Conservation (phyloP, 495 filamentous ascomycete genomes). For the Lasiosphaeriaceae sp. region DNA sequence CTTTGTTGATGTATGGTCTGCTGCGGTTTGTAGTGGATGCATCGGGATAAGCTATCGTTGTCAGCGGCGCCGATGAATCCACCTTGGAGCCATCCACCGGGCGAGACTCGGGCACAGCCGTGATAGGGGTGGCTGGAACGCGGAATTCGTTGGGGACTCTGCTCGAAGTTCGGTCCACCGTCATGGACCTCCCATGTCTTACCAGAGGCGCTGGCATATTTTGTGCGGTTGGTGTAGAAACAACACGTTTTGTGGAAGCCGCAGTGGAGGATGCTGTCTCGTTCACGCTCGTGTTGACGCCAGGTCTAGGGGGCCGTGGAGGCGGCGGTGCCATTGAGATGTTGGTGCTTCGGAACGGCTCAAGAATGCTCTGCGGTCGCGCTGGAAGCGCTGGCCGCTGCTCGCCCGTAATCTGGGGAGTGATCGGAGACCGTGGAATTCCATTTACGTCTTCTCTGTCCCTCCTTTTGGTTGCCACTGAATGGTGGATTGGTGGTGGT, state of each 20-base stretch:
- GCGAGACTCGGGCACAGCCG: slow-evolving; percentile 19
- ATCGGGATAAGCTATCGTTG: slow-evolving; percentile 64
- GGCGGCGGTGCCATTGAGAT: slow-evolving; percentile 33
- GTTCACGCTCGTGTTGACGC: slow-evolving; percentile 30
- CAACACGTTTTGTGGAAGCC: slow-evolving; percentile 44
- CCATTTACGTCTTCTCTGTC: slow-evolving; percentile 40
- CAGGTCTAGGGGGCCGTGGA: slow-evolving; percentile 44
- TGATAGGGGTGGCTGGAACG: slow-evolving; percentile 22
- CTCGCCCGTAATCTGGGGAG: slow-evolving; percentile 38
- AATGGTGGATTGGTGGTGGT: slow-evolving; percentile 47
- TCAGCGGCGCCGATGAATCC: slow-evolving; percentile 19
- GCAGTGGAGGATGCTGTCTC: slow-evolving; percentile 19
- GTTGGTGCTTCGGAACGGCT: slow-evolving; percentile 21
- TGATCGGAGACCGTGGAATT: slow-evolving; percentile 20
- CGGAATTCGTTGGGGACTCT: slow-evolving; percentile 34
- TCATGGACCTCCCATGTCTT: slow-evolving; percentile 49
- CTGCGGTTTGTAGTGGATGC: slow-evolving; percentile 79
- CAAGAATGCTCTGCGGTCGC: slow-evolving; percentile 39
- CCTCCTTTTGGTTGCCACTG: slow-evolving; percentile 35
- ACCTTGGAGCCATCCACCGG: slow-evolving; percentile 23
- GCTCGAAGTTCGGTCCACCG: slow-evolving; percentile 38
- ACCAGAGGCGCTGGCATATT: slow-evolving; percentile 34
- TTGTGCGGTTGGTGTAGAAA: slow-evolving; percentile 48
- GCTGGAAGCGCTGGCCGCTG: slow-evolving; percentile 60
- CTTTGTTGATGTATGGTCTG: slow-evolving; percentile 67